Base-by-base conservation (phyloP, 2,329 filamentous ascomycete species). In the Talaromyces sp. region DNA sequence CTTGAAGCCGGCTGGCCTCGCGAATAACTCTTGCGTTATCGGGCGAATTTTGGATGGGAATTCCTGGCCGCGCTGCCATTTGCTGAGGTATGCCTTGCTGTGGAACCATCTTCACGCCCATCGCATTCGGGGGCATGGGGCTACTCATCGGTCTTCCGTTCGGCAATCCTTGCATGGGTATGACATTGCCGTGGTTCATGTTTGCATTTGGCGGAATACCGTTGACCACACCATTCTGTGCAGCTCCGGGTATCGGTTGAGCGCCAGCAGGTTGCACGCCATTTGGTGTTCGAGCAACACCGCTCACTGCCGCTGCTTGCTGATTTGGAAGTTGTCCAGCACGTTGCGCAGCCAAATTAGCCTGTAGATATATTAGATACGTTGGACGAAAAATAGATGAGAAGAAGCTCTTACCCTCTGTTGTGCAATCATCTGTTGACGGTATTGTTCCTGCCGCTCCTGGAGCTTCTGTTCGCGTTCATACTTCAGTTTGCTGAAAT, bases 401-500 rank as follows among this genome's bases (percentile, higher is more conserved):
- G 31, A 14, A 45, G 35, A 54, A 33, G 31, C 4, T 69, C 72
- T 71, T 78, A 84, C 83, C 72, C 82, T 78, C 72, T 84, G 82
- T 70, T 83, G 82, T 64, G 82, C 80, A 67, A 85, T 78, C 73
- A 90, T 83, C 74, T 90, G 88, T 72, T 87, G 84, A 65, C 89
- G 85, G 70, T 87, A 85, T 66, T 85, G 81, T 72, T 85, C 81
- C 71, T 84, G 81, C 65, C 82, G 80, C 75, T 87, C 84, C 65
- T 82, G 80, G 62, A 84, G 72, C 72, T 87, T 86, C 73, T 93
- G 84, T 71, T 98, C 94, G 52, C 92, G 87, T 73, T 98, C 94
- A 79, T 90, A 89, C 70, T 95, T 93, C 73, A 97, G 84, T 61
- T 91, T 85, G 73, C 93, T 97, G 75, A 97, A 97, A 70, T 98